Conservation (phyloP, 768 basidiomycete genomes). For the Asterophora parasitica region DNA sequence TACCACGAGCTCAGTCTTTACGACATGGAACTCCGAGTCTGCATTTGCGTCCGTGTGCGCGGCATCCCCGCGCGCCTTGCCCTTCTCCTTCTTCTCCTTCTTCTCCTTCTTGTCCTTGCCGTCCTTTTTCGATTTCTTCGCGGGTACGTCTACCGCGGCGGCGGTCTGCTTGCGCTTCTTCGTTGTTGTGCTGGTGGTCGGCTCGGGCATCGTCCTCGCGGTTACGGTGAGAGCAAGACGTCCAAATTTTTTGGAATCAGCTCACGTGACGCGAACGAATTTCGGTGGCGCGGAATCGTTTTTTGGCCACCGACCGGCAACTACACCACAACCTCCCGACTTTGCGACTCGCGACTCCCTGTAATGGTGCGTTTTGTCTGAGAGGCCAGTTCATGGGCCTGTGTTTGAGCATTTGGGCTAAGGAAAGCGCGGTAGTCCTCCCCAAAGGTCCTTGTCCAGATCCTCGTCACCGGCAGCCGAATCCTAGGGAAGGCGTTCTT, state of each 20-base stretch:
- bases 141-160: constrained; percentile 19
- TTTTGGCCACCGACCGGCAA: neutral
- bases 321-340: too few relatives aligned
- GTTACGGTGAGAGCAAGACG: neutral
- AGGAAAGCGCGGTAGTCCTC: constrained; percentile 48
- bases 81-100: constrained; percentile 32
- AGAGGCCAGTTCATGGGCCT: neutral
- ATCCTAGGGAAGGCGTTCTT: constrained; percentile 89
- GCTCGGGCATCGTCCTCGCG: constrained; percentile 18
- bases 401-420: too few relatives aligned
- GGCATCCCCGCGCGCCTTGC: constrained; percentile 23
- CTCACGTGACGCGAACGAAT: constrained; percentile 9
- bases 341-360: neutral
- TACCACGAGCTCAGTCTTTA: constrained; percentile 63
- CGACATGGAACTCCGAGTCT: constrained; percentile 52
- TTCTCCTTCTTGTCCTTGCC: constrained; percentile 27
- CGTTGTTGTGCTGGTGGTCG: constrained; percentile 9
- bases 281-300: neutral
- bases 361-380: constrained; percentile 13
- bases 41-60: too few relatives aligned
- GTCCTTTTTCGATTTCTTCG: constrained; percentile 36
- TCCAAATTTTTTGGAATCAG: constrained; percentile 9
- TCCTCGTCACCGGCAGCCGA: constrained; percentile 68
- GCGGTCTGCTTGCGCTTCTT: constrained; percentile 50
- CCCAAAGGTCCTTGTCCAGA: constrained; percentile 76